phyloP scores from a whole-genome alignment of 2,329 filamentous ascomycete species.

The Epichloe gansuensis region DNA sequence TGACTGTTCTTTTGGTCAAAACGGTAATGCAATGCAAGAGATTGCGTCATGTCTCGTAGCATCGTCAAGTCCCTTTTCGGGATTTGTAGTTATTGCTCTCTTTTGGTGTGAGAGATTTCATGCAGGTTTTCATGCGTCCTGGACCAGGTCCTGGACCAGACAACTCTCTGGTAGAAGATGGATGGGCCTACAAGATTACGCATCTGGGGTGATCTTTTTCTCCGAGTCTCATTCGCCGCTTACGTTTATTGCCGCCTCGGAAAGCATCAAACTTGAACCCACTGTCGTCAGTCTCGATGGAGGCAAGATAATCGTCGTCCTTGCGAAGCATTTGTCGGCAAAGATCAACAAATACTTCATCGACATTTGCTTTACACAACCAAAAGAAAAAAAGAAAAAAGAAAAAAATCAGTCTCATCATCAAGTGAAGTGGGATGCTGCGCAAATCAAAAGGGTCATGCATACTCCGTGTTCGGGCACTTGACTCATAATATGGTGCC shows the following conservation, averaged over 20 bases:
- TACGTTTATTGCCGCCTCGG: constrained; percentile 15
- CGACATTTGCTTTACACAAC: constrained; percentile 53
- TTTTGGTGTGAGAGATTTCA: too few species aligned
- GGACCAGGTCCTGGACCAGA: too few species aligned
- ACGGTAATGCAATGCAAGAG: too few species aligned
- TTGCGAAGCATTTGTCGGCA: constrained; percentile 72
- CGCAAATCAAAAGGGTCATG: neutral
- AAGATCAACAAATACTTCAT: constrained; percentile 78
- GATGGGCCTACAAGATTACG: constrained; percentile 22
- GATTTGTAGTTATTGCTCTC: too few species aligned
- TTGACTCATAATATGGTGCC: constrained; percentile 84
- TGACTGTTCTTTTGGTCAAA: too few species aligned
- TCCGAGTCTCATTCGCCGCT: constrained; percentile 17
- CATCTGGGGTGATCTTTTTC: constrained; percentile 26
- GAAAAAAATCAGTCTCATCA: neutral
- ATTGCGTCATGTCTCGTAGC: too few species aligned
- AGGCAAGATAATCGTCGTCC: constrained; percentile 38
- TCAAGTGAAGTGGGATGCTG: neutral
- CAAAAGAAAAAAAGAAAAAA: neutral
- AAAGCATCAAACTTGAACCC: constrained; percentile 28
- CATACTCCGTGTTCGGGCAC: constrained; percentile 58
- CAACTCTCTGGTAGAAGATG: neutral
- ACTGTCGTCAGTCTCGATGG: constrained; percentile 23
- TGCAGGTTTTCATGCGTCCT: too few species aligned
- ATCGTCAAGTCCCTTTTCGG: too few species aligned